Conservation (phyloP, 208 protist genomes). For the Strigomonas culicis region DNA sequence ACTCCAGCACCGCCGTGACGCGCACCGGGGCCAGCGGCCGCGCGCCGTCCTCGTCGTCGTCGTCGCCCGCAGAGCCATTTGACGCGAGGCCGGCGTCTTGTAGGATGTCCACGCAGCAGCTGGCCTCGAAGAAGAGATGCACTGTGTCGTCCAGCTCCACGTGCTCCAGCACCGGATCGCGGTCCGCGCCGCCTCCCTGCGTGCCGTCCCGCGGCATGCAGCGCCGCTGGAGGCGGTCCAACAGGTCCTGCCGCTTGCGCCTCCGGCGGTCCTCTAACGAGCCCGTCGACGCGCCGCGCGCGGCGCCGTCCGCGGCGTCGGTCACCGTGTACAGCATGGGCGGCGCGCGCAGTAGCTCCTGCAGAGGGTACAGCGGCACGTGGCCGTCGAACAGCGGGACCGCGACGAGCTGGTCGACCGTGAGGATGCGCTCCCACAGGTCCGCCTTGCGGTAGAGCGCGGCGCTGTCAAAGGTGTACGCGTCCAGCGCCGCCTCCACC, state of each 20-base stretch:
- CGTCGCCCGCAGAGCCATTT: background rate
- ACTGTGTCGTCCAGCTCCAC: conserved; percentile 35
- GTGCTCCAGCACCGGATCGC: background rate
- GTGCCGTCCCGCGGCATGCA: background rate
- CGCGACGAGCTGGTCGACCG: conserved; percentile 24
- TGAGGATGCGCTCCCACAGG: conserved; percentile 24
- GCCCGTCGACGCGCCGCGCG: background rate
- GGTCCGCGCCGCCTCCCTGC: background rate
- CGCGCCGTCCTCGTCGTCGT: background rate
- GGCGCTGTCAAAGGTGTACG: conserved; percentile 14
- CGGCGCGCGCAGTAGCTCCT: background rate
- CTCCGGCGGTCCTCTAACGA: background rate
- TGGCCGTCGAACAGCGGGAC: conserved; percentile 13
- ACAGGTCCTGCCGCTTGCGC: background rate
- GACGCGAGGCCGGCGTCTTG: background rate
- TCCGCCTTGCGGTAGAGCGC: conserved; percentile 5
- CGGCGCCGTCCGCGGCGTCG: background rate
- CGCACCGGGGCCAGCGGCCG: background rate
- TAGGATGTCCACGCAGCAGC: conserved; percentile 30
- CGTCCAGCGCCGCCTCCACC: no score
- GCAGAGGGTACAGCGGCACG: conserved; percentile 25
- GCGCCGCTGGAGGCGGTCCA: background rate
- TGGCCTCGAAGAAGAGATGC: conserved; percentile 21
- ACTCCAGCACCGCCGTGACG: conserved; percentile 48
- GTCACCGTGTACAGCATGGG: background rate